Percentiles rank a stretch among this genome's conserved stretches.
phyloP scores from a whole-genome alignment of 106 monocot genomes.

The Vanilla planifolia region DNA sequence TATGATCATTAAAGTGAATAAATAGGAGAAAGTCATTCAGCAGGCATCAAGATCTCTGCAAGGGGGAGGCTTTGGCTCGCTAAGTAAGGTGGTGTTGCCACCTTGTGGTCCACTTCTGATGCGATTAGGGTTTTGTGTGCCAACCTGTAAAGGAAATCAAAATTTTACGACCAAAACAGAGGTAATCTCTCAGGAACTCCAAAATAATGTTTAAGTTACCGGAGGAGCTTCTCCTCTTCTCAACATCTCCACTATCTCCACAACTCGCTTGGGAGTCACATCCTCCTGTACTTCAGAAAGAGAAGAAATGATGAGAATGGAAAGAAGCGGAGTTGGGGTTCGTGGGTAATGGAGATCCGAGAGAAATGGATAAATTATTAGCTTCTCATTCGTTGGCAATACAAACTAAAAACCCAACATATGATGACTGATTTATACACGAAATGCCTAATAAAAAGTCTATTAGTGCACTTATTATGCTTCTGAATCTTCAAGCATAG shows the following conservation, averaged over 20 bases:
- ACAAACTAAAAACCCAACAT: too few species aligned
- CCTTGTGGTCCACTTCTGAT: constrained; percentile 75
- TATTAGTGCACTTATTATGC: too few species aligned
- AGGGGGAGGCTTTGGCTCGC: constrained; percentile 84
- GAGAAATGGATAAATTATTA: too few species aligned
- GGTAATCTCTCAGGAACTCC: neutral
- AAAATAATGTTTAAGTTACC: constrained; percentile 29
- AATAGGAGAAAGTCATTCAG: constrained; percentile 17
- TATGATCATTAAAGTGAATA: neutral
- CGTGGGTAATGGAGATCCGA: too few species aligned
- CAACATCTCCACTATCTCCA: constrained; percentile 94
- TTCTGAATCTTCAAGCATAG: too few species aligned
- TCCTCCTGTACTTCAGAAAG: constrained; percentile 90
- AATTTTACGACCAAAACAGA: neutral
- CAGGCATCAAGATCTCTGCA: constrained; percentile 90
- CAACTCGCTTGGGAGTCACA: constrained; percentile 75
- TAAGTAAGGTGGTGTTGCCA: constrained; percentile 71
- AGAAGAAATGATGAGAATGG: too few species aligned
- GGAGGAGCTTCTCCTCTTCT: constrained; percentile 76
- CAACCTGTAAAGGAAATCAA: constrained; percentile 43
- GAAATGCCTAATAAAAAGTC: too few species aligned
- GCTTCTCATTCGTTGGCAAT: too few species aligned
- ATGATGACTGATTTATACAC: too few species aligned
- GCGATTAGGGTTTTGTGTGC: constrained; percentile 71
- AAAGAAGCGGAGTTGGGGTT: too few species aligned